phyloP scores from a whole-genome alignment of 768 basidiomycete genomes.

The Clitopilus passeckerianus region DNA sequence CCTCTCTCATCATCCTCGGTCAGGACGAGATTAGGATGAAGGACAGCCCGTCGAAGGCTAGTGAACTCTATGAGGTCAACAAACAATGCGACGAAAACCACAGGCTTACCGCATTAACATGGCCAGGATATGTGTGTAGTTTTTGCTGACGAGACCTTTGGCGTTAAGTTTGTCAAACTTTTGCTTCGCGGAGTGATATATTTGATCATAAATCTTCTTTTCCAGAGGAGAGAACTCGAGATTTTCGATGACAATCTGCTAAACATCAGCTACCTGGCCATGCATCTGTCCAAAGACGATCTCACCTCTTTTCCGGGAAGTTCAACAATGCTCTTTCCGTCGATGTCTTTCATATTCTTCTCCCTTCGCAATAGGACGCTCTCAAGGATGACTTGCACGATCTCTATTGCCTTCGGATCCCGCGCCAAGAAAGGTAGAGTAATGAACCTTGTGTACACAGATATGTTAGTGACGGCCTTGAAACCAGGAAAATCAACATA shows the following conservation, averaged over 20 bases:
- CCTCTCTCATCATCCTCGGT: slow-evolving; percentile 39
- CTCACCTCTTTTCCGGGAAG: slow-evolving; percentile 79
- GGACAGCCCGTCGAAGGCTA: slow-evolving; percentile 86
- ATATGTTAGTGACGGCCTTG: neutral
- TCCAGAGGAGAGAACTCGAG: slow-evolving; percentile 83
- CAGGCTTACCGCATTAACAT: slow-evolving; percentile 85
- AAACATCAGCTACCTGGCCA: neutral
- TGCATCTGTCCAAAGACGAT: neutral
- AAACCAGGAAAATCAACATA: slow-evolving; percentile 27
- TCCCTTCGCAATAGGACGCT: slow-evolving; percentile 84
- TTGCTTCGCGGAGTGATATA: slow-evolving; percentile 74
- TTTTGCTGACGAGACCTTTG: slow-evolving; percentile 73
- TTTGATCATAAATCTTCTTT: slow-evolving; percentile 82
- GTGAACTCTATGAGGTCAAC: neutral
- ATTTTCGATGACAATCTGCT: slow-evolving; percentile 59
- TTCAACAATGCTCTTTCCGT: slow-evolving; percentile 86
- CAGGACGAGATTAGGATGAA: slow-evolving; percentile 84
- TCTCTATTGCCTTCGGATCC: slow-evolving; percentile 90
- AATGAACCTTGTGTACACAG: slow-evolving; percentile 57
- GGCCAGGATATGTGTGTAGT: slow-evolving; percentile 85
- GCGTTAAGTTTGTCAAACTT: slow-evolving; percentile 78
- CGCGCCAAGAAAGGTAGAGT: slow-evolving; percentile 88
- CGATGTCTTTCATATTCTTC: slow-evolving; percentile 85
- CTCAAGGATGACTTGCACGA: slow-evolving; percentile 93
- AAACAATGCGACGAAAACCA: neutral